phyloP scores from a whole-genome alignment of 2,329 filamentous ascomycete species.

The Exophiala sp. region DNA sequence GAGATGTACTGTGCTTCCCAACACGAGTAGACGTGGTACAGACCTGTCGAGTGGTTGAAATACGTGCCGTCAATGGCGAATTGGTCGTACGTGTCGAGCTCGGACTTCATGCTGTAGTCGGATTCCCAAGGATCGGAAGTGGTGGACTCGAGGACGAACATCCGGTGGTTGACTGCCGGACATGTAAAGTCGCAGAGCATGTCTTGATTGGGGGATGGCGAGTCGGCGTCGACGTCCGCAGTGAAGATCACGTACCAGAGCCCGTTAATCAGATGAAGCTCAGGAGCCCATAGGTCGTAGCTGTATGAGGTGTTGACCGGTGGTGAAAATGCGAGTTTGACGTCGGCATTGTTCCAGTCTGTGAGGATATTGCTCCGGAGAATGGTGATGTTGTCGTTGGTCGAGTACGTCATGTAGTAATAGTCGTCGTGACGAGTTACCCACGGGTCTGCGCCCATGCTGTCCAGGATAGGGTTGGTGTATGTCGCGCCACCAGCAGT shows the following conservation, averaged over 20 bases:
- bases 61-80: slow-evolving; percentile 55
- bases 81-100: slow-evolving; percentile 51
- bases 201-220: slow-evolving; percentile 45
- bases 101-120: slow-evolving; percentile 43
- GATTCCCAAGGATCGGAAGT: slow-evolving; percentile 45
- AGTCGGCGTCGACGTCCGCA: slow-evolving; percentile 46
- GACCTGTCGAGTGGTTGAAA: slow-evolving; percentile 42
- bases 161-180: slow-evolving; percentile 50
- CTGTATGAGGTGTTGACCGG: slow-evolving; percentile 43
- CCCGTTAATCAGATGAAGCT: slow-evolving; percentile 42
- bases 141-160: slow-evolving; percentile 48
- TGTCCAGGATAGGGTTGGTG: slow-evolving; percentile 41
- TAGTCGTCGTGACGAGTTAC: slow-evolving; percentile 39
- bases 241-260: slow-evolving; percentile 54
- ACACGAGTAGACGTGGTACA: slow-evolving; percentile 43
- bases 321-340: slow-evolving; percentile 37
- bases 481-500: slow-evolving; percentile 37
- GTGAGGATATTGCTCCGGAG: slow-evolving; percentile 37
- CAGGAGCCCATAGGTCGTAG: slow-evolving; percentile 50
- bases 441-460: slow-evolving; percentile 40
- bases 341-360: slow-evolving; percentile 41
- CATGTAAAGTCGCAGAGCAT: slow-evolving; percentile 49
- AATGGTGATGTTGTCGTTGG: slow-evolving; percentile 41
- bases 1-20: slow-evolving; percentile 39
- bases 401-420: slow-evolving; percentile 43